Base-by-base conservation (phyloP, 169 alveolate species). In the Theileria parva region DNA sequence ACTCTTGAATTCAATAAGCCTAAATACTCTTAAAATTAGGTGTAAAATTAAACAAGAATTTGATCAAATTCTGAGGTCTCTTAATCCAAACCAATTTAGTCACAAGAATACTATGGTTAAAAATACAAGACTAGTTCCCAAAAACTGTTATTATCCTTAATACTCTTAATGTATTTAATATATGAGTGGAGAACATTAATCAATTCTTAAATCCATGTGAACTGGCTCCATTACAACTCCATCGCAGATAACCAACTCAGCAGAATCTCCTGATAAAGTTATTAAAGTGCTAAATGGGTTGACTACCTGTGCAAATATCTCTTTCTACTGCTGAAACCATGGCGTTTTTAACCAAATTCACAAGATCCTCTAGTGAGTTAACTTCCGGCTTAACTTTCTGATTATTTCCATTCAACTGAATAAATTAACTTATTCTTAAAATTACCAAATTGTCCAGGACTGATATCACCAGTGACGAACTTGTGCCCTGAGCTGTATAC, bases 261-360 rank as follows among this genome's bases (percentile, higher is more conserved):
- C 91, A 51, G 79, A 77, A 61, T 85, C 91, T 53, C 91, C 91
- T 83, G 70, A 61, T 2, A 5, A 59, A 57, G 28, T 4, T 37
- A 37, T 32, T 37, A 60, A 50, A 27, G 11, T 30, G 32, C 51
- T 55, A 32, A 13, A 2, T 6, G 25, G 0, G 1, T 2, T 21
- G 32, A 37, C 34, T 69, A 83, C 99, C 98, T 60, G 98, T 95
- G 84, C 94, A 94, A 37, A 96, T 95, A 78, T 96, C 99, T 79
- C 99, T 91, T 84, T 96, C 98, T 50, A 96, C 94, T 9, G 97
- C 97, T 65, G 97, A 91, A 28, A 95, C 93, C 85, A 96, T 92
- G 21, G 97, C 93, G 83, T 95, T 98, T 69, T 94, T 94, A n/a
- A 92, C 94, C 57, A 95, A 80, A 69, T 95, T 92, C 32, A 95